phyloP scores from a whole-genome alignment of 164 flowering plant species.

The Tinospora cordifolia region DNA sequence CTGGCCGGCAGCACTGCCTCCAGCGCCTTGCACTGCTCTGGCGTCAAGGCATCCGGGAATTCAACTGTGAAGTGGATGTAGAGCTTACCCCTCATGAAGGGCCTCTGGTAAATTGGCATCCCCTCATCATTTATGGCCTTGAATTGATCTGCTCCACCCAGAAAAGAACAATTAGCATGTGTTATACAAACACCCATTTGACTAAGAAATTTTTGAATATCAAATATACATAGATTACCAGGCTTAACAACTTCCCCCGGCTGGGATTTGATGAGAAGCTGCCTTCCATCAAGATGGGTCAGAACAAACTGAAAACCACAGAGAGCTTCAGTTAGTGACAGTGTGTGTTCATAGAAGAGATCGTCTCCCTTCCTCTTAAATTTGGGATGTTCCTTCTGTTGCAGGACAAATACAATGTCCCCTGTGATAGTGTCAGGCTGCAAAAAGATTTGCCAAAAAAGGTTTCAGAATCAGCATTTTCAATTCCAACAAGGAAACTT shows the following conservation, averaged over 20 bases:
- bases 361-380: conserved; percentile 86
- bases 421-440: conserved; percentile 90
- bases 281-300: conserved; percentile 73
- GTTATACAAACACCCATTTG: neutral
- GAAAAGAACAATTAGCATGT: neutral
- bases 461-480: neutral
- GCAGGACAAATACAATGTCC: conserved; percentile 75
- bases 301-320: conserved; percentile 74
- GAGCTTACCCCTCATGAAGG: conserved; percentile 87
- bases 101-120: conserved; percentile 78
- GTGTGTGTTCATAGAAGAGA: conserved; percentile 61
- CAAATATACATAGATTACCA: conserved; percentile 31
- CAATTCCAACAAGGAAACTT: neutral
- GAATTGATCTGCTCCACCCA: conserved; percentile 42
- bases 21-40: conserved; percentile 55
- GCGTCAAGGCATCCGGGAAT: conserved; percentile 60
- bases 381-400: conserved; percentile 81
- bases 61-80: conserved; percentile 82
- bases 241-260: conserved; percentile 91
- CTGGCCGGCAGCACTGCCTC: conserved; percentile 52
- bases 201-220: neutral
- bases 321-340: conserved; percentile 70
- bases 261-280: conserved; percentile 67
- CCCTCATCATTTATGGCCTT: conserved; percentile 93
- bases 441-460: conserved; percentile 9